phyloP scores from a whole-genome alignment of 768 basidiomycete genomes.

The Xerocomus spinulosus region DNA sequence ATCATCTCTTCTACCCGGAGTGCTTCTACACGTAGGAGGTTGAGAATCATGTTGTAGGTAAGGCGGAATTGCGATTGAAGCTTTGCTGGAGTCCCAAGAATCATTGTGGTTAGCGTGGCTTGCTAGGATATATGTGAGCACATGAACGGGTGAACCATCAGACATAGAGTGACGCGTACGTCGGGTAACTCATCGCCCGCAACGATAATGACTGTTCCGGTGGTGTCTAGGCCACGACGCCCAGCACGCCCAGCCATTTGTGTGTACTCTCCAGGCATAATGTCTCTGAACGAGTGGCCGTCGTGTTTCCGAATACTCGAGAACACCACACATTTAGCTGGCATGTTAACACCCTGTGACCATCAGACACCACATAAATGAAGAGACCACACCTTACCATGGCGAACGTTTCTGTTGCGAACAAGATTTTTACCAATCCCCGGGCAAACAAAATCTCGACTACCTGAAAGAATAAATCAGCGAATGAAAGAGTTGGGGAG shows the following conservation, averaged over 20 bases:
- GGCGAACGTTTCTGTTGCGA: conserved; percentile 98
- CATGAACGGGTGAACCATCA: background rate
- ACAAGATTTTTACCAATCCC: conserved; percentile 92
- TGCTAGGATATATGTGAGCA: conserved; percentile 42
- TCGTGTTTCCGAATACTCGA: conserved; percentile 95
- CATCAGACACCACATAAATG: conserved; percentile 10
- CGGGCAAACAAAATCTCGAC: conserved; percentile 96
- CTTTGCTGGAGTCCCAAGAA: conserved; percentile 90
- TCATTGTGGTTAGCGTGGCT: conserved; percentile 76
- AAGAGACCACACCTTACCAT: conserved; percentile 58
- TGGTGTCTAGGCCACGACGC: conserved; percentile 89
- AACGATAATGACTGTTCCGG: conserved; percentile 92
- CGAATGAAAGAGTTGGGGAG: background rate
- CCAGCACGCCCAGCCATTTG: conserved; percentile 99
- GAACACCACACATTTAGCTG: conserved; percentile 94
- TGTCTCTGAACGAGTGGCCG: conserved; percentile 85
- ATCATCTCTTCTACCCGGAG: conserved; percentile 99
- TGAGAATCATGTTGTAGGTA: conserved; percentile 99
- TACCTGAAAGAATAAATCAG: conserved; percentile 46
- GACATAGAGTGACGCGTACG: conserved; percentile 39
- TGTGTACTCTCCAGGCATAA: conserved; percentile 90
- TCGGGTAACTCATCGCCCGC: conserved; percentile 83
- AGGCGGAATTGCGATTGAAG: conserved; percentile 94
- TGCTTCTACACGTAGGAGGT: conserved; percentile 92
- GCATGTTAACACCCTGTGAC: conserved; percentile 96